Base-by-base conservation (phyloP, 2,329 filamentous ascomycete genomes). In the Ceratocystiopsis sp. region DNA sequence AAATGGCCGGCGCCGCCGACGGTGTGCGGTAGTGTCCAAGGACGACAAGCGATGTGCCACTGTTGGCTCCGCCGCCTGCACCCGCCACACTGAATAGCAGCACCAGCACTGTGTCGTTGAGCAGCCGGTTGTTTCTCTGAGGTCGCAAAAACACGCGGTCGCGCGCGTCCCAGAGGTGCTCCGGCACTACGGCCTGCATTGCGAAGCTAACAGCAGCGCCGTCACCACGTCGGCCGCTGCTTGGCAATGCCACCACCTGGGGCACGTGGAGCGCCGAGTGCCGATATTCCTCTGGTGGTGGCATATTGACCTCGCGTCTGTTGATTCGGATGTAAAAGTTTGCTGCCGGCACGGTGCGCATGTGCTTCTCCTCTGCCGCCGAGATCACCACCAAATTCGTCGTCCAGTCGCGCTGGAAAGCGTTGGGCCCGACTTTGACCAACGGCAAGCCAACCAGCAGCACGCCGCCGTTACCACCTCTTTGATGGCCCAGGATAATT, bases 111-210 rank as follows among this genome's bases (percentile, higher is more conserved):
- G 46, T 48, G 35, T 44, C 38, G 41, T 46, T 46, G 32, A 42
- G 45, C 4, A 37, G 41, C 44, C 46, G 46, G 4, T 2, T n/a
- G 16, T 45, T 45, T 2, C 44, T 40, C 16, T 46, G 42, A 29
- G 46, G 46, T 7, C 46, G 37, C 25, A 48, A 16, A 40, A 48
- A 48, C 9, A 48, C 13, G 2, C 44, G 42, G 38, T 48, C 46
- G 16, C 38, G 42, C 19, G 42, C 42, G 17, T 48, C 46, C 46
- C 46, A 48, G 12, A 48, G 38, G 17, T 42, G 32, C 14, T 38
- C 39, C 15, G 46, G 46, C 10, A 42, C 37, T 4, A 42, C 19
- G 7, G 19, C 19, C 19, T 21, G 19, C 19, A 21, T 21, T 21
- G 19, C 4, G 7, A 21, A 21, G 19, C 19, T 21, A 21, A 21